These are phyloP conservation scores for Geotrichum macrosporum DNA, from an alignment of 1,139 yeast genomes.

Conservation along the genomic window DNA sequence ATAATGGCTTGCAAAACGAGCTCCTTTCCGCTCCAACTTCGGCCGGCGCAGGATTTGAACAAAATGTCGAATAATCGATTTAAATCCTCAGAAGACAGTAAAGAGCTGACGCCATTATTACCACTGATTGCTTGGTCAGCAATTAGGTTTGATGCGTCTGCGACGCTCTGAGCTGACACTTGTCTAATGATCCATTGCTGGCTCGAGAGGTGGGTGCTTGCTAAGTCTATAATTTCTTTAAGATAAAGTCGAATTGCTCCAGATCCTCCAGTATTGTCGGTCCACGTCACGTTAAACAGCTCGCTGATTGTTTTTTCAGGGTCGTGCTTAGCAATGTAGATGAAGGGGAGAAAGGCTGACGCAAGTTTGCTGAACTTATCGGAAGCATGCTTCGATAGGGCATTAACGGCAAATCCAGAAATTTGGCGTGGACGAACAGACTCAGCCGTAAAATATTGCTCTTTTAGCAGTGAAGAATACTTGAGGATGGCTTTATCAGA, in stretches of 20 bases:
- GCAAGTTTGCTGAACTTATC: slow-evolving; percentile 64
- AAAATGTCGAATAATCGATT: slow-evolving; percentile 51
- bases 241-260: slow-evolving; percentile 69
- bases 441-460: slow-evolving; percentile 59
- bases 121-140: slow-evolving; percentile 20
- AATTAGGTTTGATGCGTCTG: slow-evolving; percentile 50
- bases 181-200: slow-evolving; percentile 63
- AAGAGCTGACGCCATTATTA: slow-evolving; percentile 37
- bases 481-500: slow-evolving; percentile 50
- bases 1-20: slow-evolving; percentile 66
- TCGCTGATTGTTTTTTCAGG: slow-evolving; percentile 45
- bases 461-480: slow-evolving; percentile 50
- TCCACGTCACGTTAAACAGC: slow-evolving; percentile 67
- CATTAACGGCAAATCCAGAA: slow-evolving; percentile 61
- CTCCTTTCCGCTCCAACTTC: slow-evolving; percentile 89
- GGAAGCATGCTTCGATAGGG: slow-evolving; percentile 65
- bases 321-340: slow-evolving; percentile 76
- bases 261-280: slow-evolving; percentile 69
- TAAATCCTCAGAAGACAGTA: slow-evolving; percentile 18
- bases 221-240: slow-evolving; percentile 59
- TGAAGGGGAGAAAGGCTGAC: slow-evolving; percentile 66
- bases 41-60: slow-evolving; percentile 63
- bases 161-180: slow-evolving; percentile 66
- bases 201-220: slow-evolving; percentile 45
- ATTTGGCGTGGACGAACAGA: slow-evolving; percentile 46